Base-by-base conservation (phyloP, 768 basidiomycete genomes). In the Boletus tomentosulus region DNA sequence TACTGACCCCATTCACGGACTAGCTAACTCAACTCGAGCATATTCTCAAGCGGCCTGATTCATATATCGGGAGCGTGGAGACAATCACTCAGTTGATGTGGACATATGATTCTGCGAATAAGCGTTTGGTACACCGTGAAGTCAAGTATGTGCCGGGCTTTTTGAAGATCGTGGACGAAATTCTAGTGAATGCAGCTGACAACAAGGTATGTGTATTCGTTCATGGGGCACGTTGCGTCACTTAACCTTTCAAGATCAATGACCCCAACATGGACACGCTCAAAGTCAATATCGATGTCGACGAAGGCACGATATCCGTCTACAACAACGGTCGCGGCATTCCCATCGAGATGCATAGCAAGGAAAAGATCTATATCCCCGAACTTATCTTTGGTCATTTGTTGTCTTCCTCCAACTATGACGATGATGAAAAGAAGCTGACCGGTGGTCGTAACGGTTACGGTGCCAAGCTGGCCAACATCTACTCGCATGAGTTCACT, bases 101-200 rank as follows among this genome's bases (percentile, higher is more conserved):
- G 97, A 92, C 92, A 2, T 96, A 86, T 67, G 93, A 98, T 68
- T 76, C 82, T 1, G 86, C 85, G 34, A 82, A 75, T 37, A 94
- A 92, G 64, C 86, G 85, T 28, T 93, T 99, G 86, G 83, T 83
- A 1, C 72, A 84, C 63, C 80, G 87, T 64, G 93, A 85, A 46
- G 89, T 87, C 58, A 90, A 84, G 63, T 99, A 87, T 66, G 95
- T 98, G 2, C 97, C 97, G 0, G 97, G 95, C 50, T 96, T 99
- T 71, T 94, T 95, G 82, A 99, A 99, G 79, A 99, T 99, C 64
- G 87, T 99, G 13, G 97, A 99, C 65, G 97, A 99, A 74, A 99
- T 99, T 64, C 77, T 99, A 3, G 97, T 99, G 63, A 99, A 99
- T 71, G 97, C 97, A 22, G 97, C 97, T 4, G 97, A 99, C 69